Conservation (phyloP, 192 early-diverging fungal genomes). For the Linderina pennispora region DNA sequence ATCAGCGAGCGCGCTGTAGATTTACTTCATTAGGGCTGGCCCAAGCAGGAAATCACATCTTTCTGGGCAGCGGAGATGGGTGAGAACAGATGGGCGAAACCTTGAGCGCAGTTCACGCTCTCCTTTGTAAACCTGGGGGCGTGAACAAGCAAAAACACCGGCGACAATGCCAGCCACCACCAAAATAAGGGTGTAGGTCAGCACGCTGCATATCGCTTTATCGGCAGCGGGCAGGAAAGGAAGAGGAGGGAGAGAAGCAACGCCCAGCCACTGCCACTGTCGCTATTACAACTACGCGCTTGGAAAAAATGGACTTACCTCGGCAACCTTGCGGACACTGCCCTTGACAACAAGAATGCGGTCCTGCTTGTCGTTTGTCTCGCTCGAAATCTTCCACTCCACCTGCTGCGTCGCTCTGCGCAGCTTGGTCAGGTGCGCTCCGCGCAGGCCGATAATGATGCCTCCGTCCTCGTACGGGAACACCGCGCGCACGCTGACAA, state of each 20-base stretch:
- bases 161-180: constrained; percentile 1
- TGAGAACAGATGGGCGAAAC: too few relatives aligned
- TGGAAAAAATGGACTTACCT: constrained; percentile 31
- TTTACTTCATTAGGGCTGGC: too few relatives aligned
- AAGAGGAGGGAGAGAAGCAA: neutral
- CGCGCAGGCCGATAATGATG: constrained; percentile 46
- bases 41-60: too few relatives aligned
- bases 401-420: constrained; percentile 24
- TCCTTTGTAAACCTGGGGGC: too few relatives aligned
- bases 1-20: too few relatives aligned
- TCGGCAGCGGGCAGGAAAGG: neutral
- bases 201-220: too few relatives aligned
- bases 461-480: constrained; percentile 48
- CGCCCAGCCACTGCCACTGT: neutral
- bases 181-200: neutral
- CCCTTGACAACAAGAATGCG: constrained; percentile 40
- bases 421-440: constrained; percentile 43
- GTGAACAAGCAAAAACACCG: neutral
- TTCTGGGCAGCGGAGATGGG: too few relatives aligned
- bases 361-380: constrained; percentile 44
- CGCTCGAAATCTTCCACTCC: constrained; percentile 48
- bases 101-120: too few relatives aligned
- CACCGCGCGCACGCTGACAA: constrained; percentile 44
- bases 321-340: constrained; percentile 23
- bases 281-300: too few relatives aligned